Conservation (phyloP, 495 filamentous ascomycete species). For the Tuber calosporum region DNA sequence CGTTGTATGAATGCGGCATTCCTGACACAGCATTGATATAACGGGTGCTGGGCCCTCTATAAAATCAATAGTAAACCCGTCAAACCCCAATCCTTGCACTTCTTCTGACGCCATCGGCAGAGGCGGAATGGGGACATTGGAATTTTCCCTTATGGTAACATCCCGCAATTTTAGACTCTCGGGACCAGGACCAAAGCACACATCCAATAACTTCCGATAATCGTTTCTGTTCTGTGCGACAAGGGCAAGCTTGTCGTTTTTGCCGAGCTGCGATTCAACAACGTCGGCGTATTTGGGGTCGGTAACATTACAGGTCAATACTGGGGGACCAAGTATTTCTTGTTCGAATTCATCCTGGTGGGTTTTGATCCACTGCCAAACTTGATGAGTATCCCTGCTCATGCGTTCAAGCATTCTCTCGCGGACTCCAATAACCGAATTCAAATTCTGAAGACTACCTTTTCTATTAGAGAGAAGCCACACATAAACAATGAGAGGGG, state of each 20-base stretch:
- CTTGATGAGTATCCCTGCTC: constrained; percentile 57
- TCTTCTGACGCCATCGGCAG: constrained; percentile 51
- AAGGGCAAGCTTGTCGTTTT: constrained; percentile 61
- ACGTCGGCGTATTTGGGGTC: constrained; percentile 64
- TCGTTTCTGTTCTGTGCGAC: constrained; percentile 68
- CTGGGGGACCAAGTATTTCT: constrained; percentile 75
- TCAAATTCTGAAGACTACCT: constrained; percentile 50
- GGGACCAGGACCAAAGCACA: constrained; percentile 47
- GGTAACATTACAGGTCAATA: constrained; percentile 73
- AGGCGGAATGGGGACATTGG: constrained; percentile 47
- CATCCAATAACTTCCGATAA: constrained; percentile 59
- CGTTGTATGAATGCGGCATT: constrained; percentile 58
- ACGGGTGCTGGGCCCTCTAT: constrained; percentile 77
- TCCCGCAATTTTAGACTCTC: constrained; percentile 54
- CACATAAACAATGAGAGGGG: not conserved
- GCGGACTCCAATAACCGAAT: constrained; percentile 72
- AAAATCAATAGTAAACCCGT: constrained; percentile 69
- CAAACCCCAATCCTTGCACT: constrained; percentile 53
- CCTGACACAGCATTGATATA: constrained; percentile 73
- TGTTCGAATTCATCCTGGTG: constrained; percentile 67
- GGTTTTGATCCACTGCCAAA: constrained; percentile 72
- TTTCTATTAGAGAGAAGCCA: constrained; percentile 1
- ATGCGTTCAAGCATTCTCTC: constrained; percentile 53
- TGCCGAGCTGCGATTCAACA: constrained; percentile 63
- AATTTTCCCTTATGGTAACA: constrained; percentile 53